These are phyloP conservation scores for Lasiodiplodia hormozganensis DNA, from an alignment of 2,329 filamentous ascomycete species.

Conservation along the genomic window DNA sequence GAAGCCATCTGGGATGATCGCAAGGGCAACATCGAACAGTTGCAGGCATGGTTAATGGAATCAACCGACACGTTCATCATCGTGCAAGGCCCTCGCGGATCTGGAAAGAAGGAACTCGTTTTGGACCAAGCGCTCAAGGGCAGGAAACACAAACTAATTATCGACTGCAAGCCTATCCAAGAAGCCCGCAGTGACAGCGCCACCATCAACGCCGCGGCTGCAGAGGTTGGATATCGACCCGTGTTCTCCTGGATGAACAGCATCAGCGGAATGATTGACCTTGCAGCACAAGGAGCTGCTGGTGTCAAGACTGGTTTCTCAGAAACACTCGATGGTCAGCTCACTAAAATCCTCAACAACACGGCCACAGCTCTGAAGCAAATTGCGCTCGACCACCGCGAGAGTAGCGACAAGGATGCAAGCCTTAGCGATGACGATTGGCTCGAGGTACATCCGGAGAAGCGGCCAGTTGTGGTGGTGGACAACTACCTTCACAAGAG, in stretches of 20 bases:
- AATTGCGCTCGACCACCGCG: constrained; percentile 73
- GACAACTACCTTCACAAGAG: constrained; percentile 90
- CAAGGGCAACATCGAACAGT: constrained; percentile 78
- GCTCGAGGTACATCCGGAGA: constrained; percentile 86
- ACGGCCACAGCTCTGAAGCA: constrained; percentile 79
- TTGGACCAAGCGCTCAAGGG: constrained; percentile 81
- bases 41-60: constrained; percentile 86
- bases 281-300: constrained; percentile 91
- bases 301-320: constrained; percentile 95
- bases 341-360: constrained; percentile 88
- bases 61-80: constrained; percentile 92
- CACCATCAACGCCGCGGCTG: constrained; percentile 82
- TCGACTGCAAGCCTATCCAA: constrained; percentile 93
- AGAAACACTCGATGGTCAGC: constrained; percentile 86
- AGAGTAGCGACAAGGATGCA: constrained; percentile 76
- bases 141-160: constrained; percentile 77
- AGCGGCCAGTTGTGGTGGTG: constrained; percentile 81
- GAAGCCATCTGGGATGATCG: constrained; percentile 88
- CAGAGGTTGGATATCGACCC: constrained; percentile 86
- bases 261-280: constrained; percentile 87
- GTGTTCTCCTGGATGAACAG: constrained; percentile 98
- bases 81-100: constrained; percentile 88
- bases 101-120: constrained; percentile 87
- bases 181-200: constrained; percentile 87
- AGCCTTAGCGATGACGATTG: constrained; percentile 82